phyloP scores from a whole-genome alignment of 441 rosid species.

The Jatropha multifida region DNA sequence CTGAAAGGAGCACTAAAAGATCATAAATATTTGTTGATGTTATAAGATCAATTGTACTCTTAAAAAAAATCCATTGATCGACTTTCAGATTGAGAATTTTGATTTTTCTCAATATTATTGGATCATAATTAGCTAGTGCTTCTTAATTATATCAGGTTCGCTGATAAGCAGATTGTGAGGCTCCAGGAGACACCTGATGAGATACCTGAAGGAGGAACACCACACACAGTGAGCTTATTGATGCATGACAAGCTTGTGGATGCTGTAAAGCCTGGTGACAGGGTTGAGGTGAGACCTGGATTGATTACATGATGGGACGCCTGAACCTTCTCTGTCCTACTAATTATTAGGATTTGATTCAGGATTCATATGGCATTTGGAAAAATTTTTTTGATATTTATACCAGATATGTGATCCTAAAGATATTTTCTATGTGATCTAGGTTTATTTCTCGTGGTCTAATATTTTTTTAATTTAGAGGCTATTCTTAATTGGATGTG shows the following conservation, averaged over 20 bases:
- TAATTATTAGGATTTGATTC: neutral
- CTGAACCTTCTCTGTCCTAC: slow-evolving; percentile 13
- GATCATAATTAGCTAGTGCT: neutral
- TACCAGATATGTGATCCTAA: no score
- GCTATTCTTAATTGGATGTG: no score
- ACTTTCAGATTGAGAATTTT: neutral
- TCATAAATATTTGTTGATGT: neutral
- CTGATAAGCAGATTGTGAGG: slow-evolving; percentile 97
- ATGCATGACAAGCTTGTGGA: slow-evolving; percentile 96
- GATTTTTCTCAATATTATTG: slow-evolving; percentile 12
- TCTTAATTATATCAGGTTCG: slow-evolving; percentile 55
- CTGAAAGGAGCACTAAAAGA: neutral
- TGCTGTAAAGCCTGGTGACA: slow-evolving; percentile 92
- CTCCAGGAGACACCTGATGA: slow-evolving; percentile 99
- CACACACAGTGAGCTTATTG: slow-evolving; percentile 94
- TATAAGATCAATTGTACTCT: neutral
- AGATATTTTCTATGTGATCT: no score
- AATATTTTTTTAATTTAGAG: no score
- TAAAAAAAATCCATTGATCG: neutral
- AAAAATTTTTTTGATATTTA: no score
- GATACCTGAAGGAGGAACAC: slow-evolving; percentile 97
- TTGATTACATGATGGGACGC: neutral
- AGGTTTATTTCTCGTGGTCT: no score
- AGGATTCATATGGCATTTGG: no score
- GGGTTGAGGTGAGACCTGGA: slow-evolving; percentile 69